phyloP scores from a whole-genome alignment of 306 rosid species.

The Leucaena leucocephala region DNA sequence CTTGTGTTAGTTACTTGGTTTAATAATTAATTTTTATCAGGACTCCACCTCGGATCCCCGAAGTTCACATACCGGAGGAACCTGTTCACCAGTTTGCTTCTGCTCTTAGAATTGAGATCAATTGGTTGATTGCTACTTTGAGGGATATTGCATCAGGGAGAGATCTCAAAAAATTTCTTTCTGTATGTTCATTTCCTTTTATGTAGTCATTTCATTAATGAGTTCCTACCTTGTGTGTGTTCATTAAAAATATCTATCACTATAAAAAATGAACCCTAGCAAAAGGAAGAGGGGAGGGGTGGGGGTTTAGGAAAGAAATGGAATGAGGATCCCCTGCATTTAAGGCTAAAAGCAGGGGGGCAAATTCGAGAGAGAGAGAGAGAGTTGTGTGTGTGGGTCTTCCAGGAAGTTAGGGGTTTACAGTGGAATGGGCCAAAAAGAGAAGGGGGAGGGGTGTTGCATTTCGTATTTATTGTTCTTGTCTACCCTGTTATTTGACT shows the following conservation, averaged over 20 bases:
- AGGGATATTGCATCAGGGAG: slow-evolving; percentile 92
- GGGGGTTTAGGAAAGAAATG: too few species aligned
- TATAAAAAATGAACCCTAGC: not conserved
- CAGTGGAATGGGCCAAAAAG: too few species aligned
- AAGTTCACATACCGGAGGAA: slow-evolving; percentile 73
- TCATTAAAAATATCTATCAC: not conserved
- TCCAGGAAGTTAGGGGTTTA: too few species aligned
- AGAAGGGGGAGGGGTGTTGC: not conserved
- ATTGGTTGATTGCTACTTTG: slow-evolving; percentile 57
- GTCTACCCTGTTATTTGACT: not conserved
- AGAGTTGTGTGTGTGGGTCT: too few species aligned
- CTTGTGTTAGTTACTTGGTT: not conserved
- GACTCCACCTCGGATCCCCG: slow-evolving; percentile 74
- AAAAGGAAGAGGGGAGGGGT: not conserved
- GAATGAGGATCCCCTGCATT: too few species aligned
- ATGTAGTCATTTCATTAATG: not conserved
- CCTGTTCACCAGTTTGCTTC: slow-evolving; percentile 71
- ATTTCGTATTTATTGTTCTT: not conserved
- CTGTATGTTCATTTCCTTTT: slow-evolving; percentile 54
- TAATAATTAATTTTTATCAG: slow-evolving; percentile 40
- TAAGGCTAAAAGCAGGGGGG: too few species aligned
- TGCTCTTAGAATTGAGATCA: slow-evolving; percentile 71
- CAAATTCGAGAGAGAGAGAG: too few species aligned
- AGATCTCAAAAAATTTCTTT: slow-evolving; percentile 84
- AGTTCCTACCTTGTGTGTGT: not conserved